These are phyloP conservation scores for Hypoxylon sp. DNA, from an alignment of 2,329 filamentous ascomycete species.

Conservation along the genomic window DNA sequence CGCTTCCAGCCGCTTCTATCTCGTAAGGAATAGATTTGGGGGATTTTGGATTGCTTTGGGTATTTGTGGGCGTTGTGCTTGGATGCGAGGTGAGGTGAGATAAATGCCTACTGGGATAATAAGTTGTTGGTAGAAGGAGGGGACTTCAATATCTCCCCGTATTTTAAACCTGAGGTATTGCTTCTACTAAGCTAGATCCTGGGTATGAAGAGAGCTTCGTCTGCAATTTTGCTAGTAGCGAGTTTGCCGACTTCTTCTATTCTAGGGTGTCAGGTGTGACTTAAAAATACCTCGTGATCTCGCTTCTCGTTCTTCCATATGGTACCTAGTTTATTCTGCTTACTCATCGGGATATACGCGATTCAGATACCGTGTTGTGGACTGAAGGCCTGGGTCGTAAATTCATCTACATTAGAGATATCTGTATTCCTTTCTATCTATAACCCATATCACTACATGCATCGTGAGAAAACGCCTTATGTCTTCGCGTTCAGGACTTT, in stretches of 20 bases:
- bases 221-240: background rate
- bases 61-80: slow-evolving; percentile 11
- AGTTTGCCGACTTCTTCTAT: background rate
- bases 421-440: slow-evolving; percentile 11
- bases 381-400: background rate
- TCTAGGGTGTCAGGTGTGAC: background rate
- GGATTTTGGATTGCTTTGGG: slow-evolving; percentile 31
- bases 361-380: background rate
- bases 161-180: background rate
- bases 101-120: background rate
- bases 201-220: background rate
- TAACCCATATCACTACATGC: background rate
- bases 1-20: slow-evolving; percentile 37
- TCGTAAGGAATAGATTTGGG: slow-evolving; percentile 26
- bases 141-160: background rate
- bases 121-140: background rate
- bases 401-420: slow-evolving; percentile 1
- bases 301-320: background rate
- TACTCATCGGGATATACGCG: background rate
- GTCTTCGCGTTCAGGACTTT: slow-evolving; percentile 46
- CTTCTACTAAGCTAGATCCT: background rate
- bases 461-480: background rate
- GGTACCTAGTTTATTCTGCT: background rate
- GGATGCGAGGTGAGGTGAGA: slow-evolving; percentile 3
- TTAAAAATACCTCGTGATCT: background rate